Percentiles rank a stretch among this genome's conserved stretches.
Conservation (phyloP, 2,329 filamentous ascomycete species). For the Penicillium sp. region DNA sequence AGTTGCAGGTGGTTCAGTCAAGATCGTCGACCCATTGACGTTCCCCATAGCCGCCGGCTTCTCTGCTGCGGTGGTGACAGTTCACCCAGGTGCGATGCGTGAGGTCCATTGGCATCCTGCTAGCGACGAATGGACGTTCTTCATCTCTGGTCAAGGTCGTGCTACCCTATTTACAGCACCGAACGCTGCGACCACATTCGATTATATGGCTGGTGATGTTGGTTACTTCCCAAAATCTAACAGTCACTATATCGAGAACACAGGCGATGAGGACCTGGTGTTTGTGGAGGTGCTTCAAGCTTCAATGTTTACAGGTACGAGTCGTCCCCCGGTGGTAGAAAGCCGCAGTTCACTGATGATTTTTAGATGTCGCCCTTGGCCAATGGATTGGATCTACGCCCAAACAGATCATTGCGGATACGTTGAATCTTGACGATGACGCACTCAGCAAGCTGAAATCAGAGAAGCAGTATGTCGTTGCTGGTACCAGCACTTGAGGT, state of each 20-base stretch:
- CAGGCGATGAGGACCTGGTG: slow-evolving; percentile 70
- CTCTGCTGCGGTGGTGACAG: slow-evolving; percentile 70
- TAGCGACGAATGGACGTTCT: slow-evolving; percentile 80
- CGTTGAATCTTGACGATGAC: slow-evolving; percentile 48
- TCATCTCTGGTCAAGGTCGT: slow-evolving; percentile 70
- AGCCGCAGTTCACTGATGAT: slow-evolving; percentile 11
- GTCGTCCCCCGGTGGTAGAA: not conserved
- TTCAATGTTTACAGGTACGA: slow-evolving; percentile 59
- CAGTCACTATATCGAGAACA: slow-evolving; percentile 81
- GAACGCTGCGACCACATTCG: slow-evolving; percentile 71
- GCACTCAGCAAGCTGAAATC: slow-evolving; percentile 45
- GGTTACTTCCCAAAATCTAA: slow-evolving; percentile 76
- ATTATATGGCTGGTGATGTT: slow-evolving; percentile 74
- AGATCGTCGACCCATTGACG: slow-evolving; percentile 74
- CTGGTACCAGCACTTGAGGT: slow-evolving; percentile 20
- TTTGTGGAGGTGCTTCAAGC: slow-evolving; percentile 76
- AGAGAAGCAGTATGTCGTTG: slow-evolving; percentile 49
- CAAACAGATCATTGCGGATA: slow-evolving; percentile 61
- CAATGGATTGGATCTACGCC: slow-evolving; percentile 57
- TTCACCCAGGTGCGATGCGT: slow-evolving; percentile 70
- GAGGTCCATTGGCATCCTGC: slow-evolving; percentile 85
- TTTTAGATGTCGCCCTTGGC: slow-evolving; percentile 49
- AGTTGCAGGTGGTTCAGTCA: slow-evolving; percentile 69
- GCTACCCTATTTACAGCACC: slow-evolving; percentile 74
- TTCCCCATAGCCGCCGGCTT: slow-evolving; percentile 74